Base-by-base conservation (phyloP, 2,329 filamentous ascomycete species). In the Massarina eburnea region DNA sequence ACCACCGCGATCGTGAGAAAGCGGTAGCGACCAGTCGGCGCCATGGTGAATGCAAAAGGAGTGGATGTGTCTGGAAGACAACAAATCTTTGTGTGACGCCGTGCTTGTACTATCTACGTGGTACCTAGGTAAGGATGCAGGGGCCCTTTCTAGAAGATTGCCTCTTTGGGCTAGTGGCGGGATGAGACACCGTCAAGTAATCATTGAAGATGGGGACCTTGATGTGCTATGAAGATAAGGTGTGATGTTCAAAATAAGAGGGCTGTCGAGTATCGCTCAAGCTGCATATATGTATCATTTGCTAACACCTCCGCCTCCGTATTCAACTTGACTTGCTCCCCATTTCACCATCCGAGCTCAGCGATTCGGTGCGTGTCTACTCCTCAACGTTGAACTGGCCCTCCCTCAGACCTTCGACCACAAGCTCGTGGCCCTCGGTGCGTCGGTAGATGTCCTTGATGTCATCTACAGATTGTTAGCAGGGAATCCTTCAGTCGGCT, bases 391-490 rank as follows among this genome's bases (percentile, higher is more conserved):
- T 86, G 68, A 84, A 70, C 51, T 83, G 83, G 34, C 86, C 88
- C 64, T 95, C 89, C 70, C 90, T 83, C 65, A 95, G 77, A 42
- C 89, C 89, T 74, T 95, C 89, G 42, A 96, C 90, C 66, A 89
- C 86, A 59, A 96, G 78, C 71, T 94, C 89, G 71, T 95, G 84
- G 44, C 91, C 90, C 51, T 86, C 83, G 58, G 86, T 87, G 62
- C 94, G 85, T 59, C 77, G 80, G 78, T 96, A 99, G 62, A 99
- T 89, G 70, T 97, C 89, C 76, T 86, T 87, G 67, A 99, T 91
- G 72, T 99, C 92, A 71, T 96, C 94, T 76, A 80, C 82, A 37
- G 77, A 1, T 14, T 36, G 33, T 67, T 39, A 64, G 44, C 37
- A 30, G 18, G 6, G 3, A 36, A 18, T 47, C 3, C 22, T 22